A percentile compares a stretch with the other conserved stretches of the same genome.
These are phyloP conservation scores for Camelina laxa DNA, from an alignment of 345 rosid genomes.

Conservation along the genomic window DNA sequence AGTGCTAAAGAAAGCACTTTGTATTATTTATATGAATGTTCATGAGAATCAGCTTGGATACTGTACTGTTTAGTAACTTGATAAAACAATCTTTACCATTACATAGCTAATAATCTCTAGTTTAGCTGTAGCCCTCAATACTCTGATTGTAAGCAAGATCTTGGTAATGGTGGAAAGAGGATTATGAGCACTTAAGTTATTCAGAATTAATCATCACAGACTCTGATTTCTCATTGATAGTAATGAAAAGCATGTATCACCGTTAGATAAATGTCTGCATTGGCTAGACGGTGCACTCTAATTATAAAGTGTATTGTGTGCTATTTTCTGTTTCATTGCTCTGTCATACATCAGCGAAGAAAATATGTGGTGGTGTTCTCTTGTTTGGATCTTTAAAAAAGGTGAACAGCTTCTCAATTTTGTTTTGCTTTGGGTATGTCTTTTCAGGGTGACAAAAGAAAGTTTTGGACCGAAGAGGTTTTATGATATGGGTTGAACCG, in stretches of 20 bases:
- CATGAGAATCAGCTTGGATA: slow-evolving; percentile 5
- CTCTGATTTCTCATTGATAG: not conserved
- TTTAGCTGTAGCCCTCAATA: not conserved
- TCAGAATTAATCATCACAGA: not conserved
- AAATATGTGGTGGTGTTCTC: not conserved
- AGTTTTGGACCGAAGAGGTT: slow-evolving; percentile 27
- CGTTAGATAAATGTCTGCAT: slow-evolving; percentile 1
- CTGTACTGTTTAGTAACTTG: too few species aligned
- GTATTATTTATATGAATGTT: not conserved
- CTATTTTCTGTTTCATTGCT: not conserved
- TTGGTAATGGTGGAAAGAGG: not conserved
- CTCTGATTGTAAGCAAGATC: not conserved
- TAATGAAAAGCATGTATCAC: not conserved
- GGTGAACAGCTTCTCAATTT: slow-evolving; percentile 15
- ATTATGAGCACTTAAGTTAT: not conserved
- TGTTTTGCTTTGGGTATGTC: slow-evolving; percentile 1
- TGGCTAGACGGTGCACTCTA: not conserved
- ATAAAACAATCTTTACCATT: too few species aligned
- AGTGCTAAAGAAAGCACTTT: not conserved
- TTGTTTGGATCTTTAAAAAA: slow-evolving; percentile 4
- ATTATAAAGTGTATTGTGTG: not conserved
- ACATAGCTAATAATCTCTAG: not conserved
- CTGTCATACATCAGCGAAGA: not conserved
- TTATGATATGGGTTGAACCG: slow-evolving; percentile 6
- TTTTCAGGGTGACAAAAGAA: slow-evolving; percentile 29